Evolutionary conservation across 2,329 filamentous ascomycete genomes (phyloP), one percentile per base, ranked within the genome.

Genomic region (Lasiodiplodia citricola): DNA sequence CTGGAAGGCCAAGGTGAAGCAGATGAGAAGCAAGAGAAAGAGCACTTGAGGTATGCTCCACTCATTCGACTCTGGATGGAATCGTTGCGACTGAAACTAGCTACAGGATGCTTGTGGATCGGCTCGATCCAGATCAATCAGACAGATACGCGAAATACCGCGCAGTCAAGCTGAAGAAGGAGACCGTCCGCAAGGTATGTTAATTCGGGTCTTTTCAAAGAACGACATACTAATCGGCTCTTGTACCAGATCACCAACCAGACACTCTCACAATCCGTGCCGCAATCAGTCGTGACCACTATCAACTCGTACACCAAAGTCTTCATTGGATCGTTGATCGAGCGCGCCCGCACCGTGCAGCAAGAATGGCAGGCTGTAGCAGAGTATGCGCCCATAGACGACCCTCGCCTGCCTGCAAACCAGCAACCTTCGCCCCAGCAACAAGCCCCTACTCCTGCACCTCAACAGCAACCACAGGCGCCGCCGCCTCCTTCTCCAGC

Each of bases 201-300:
- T 37, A 21, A 51, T 21, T 11, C 25, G 4, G 13, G 6, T 44
- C 16, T 47, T 2, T 60, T 57, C 6, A 31, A 28, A 18, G 58
- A 6, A 21, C 41, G n/a, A 37, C 31, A 37, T 18, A 44, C 14
- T 23, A 0, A 25, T 54, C 62, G 66, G 66, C 57, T 8, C 41
- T n/a, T 11, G 11, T 44, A 54, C 38, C 23, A 90, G 86, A 87
- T 94, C 70, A 90, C 93, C 76, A 95, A 94, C 75, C 91, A 92
- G 69, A 93, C 92, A 1, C 90, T 94, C 10, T 93, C 91, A 0
- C 92, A 94, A 77, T 93, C 91, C 1, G 92, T 93, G 0, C 91
- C 91, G 0, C 85, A 87, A 23, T 91, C 88, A 73, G 90, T 94
- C 62, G 90, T 92, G 70, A 88, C 91, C 25, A 90, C 91, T n/a